phyloP scores from a whole-genome alignment of 169 alveolate genomes.

The Eimeria acervulina region DNA sequence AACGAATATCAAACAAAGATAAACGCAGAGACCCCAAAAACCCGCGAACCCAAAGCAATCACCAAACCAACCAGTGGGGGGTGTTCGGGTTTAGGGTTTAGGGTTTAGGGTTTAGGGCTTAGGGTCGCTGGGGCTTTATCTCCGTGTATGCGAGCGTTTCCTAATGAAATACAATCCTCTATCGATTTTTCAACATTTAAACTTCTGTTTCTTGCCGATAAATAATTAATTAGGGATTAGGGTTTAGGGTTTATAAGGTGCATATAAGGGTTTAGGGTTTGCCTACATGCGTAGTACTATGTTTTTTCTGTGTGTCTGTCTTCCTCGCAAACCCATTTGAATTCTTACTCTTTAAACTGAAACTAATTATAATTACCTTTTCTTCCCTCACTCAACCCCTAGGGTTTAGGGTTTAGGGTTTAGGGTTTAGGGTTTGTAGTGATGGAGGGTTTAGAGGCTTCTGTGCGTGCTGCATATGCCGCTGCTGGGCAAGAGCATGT shows the following conservation, averaged over 20 bases:
- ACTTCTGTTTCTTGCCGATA: too few relatives aligned
- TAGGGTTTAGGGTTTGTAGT: background rate
- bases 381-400: background rate
- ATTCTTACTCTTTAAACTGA: too few relatives aligned
- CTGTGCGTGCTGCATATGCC: slow-evolving; percentile 12
- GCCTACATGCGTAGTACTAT: background rate
- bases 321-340: background rate
- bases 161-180: too few relatives aligned
- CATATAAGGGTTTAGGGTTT: background rate
- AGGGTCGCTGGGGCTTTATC: too few relatives aligned
- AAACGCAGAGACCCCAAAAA: background rate
- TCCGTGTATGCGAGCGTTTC: too few relatives aligned
- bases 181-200: too few relatives aligned
- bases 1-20: background rate
- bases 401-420: background rate
- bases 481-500: slow-evolving; percentile 33
- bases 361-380: background rate
- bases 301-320: background rate
- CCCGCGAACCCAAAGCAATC: background rate
- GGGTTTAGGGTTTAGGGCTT: background rate
- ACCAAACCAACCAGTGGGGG: background rate
- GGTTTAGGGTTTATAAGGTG: background rate
- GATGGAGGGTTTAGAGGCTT: background rate
- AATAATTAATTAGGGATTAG: background rate
- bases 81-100: background rate